These are phyloP conservation scores for Paramecium pentaurelia DNA, from an alignment of 73 alveolate species.

Conservation along the genomic window DNA sequence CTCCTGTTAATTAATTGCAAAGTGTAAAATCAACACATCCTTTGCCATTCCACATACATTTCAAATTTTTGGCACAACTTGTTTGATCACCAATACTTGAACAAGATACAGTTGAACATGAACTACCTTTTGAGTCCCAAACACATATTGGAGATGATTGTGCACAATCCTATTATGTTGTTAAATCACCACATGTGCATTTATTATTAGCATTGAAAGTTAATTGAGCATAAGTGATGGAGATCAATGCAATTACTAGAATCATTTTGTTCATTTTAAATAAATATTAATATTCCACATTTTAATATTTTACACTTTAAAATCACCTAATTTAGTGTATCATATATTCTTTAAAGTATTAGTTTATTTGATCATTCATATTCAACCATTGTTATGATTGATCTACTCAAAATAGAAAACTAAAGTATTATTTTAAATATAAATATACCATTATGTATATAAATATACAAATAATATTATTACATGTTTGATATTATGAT, in stretches of 20 bases:
- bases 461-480: too few species aligned
- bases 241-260: neutral
- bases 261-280: neutral
- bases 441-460: too few species aligned
- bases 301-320: neutral
- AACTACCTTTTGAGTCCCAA: neutral
- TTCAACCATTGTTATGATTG: neutral
- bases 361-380: neutral
- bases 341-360: neutral
- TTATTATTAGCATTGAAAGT: neutral
- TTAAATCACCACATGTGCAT: neutral
- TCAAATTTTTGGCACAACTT: neutral
- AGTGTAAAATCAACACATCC: neutral
- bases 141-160: neutral
- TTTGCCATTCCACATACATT: neutral
- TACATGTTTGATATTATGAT: too few species aligned
- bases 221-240: neutral
- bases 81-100: neutral
- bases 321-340: neutral
- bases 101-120: neutral
- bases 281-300: neutral
- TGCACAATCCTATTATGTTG: neutral
- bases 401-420: neutral
- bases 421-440: too few species aligned
- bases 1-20: neutral